Evolutionary conservation across 129 eudicot genomes (phyloP).

Genomic region (Oenanthe sinensis): DNA sequence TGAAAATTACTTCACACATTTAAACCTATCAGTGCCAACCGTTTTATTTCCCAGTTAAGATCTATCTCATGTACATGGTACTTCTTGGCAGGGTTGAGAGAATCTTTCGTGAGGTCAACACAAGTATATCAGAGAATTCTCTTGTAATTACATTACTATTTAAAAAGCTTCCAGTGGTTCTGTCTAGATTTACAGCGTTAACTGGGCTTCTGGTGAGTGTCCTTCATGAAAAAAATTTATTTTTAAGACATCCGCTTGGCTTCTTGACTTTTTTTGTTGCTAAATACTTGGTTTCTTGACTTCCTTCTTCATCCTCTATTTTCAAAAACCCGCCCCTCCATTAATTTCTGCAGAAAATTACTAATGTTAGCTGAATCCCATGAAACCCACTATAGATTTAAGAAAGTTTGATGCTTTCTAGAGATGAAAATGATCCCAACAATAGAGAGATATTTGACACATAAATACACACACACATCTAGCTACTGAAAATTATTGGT

Average conservation of each 20-base stretch:
- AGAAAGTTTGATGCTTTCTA: not conserved
- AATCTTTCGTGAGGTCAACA: conserved; percentile 73
- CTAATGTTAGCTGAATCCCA: not conserved
- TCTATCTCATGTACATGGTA: conserved; percentile 6
- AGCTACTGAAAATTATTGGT: not conserved
- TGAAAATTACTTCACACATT: not conserved
- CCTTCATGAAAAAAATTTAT: not conserved
- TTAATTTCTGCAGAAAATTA: not conserved
- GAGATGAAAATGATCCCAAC: not conserved
- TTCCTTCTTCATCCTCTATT: not conserved
- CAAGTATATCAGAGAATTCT: conserved; percentile 60
- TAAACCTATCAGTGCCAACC: not conserved
- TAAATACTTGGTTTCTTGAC: not conserved
- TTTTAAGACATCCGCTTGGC: not conserved
- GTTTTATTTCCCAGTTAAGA: not conserved
- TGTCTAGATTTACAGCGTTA: conserved; percentile 81
- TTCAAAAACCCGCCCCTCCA: not conserved
- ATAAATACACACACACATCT: not conserved
- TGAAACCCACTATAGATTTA: not conserved
- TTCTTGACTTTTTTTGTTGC: not conserved
- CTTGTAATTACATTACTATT: conserved; percentile 67
- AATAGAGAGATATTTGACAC: not conserved
- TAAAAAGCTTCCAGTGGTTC: conserved; percentile 69
- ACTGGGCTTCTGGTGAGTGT: conserved; percentile 78
- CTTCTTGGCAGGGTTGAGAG: conserved; percentile 71